Evolutionary conservation across 352 stramenopile species (phyloP), one percentile per base, ranked within the genome.

Genomic region (Globisporangium iwayamae): DNA sequence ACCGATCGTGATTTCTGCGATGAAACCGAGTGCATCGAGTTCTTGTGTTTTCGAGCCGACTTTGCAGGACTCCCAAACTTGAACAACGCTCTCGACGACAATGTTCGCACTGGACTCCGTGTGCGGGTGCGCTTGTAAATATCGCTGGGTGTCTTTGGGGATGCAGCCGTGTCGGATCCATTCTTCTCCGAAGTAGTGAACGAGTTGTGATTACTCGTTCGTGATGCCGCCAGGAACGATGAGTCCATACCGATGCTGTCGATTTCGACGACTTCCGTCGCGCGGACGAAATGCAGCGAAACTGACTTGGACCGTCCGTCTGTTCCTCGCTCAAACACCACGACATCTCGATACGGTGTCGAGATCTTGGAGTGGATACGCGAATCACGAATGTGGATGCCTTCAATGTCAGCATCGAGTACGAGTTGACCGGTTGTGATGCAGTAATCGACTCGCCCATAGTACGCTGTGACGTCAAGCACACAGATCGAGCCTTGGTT

Each of bases 401-500:
- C 73, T 13, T 79, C 77, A 5, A 92, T 65, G 20, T 84, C 80
- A 48, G 85, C 63, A 18, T 84, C 73, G 46, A 83, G 59, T 11
- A 73, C 70, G 43, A 90, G 41, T 16, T 76, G 74, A 1, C 75
- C 72, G 60, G 66, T 89, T 1, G 67, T 67, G 28, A 92, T 48
- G 34, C 73, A 82, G 53, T 92, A 94, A 63, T 84, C 71, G 4
- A 81, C 68, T 14, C 72, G 70, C 0, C 76, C 70, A 28, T 60
- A 73, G 56, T 85, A 76, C n/a, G 73, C 56, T 9, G 75, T 71
- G 5, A 91, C 70, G 60, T 85, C 69, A 22, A 93, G 62, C 9
- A 85, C 53, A 43, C 81, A 91, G 39, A 93, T 91, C n/a, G 86
- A 95, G 4, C 76, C 79, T 16, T 82, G 72, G n/a, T 78, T 86